Evolutionary conservation across 164 flowering plant species (phyloP).

Genomic region (Aristolochia californica): DNA sequence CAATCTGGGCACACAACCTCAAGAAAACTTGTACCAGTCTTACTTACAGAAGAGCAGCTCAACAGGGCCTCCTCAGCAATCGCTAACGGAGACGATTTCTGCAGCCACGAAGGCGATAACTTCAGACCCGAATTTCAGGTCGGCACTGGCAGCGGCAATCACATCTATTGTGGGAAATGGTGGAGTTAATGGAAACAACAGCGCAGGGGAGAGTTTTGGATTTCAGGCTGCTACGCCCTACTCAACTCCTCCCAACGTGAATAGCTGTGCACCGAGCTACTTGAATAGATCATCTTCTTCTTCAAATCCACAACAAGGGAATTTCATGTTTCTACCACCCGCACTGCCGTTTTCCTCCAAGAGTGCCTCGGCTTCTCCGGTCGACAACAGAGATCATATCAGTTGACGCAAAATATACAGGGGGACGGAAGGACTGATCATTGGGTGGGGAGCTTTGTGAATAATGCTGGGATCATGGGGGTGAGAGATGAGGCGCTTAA

Average conservation of each 20-base stretch:
- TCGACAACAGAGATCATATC: conserved; percentile 16
- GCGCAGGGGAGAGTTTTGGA: not conserved
- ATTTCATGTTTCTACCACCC: conserved; percentile 31
- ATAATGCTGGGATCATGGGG: not conserved
- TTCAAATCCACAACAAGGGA: conserved; percentile 28
- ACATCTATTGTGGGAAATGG: conserved; percentile 44
- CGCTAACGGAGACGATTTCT: conserved; percentile 33
- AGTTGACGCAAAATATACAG: conserved; percentile 5
- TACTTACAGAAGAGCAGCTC: conserved; percentile 26
- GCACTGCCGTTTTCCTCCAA: conserved; percentile 32
- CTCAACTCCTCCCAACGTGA: conserved; percentile 17
- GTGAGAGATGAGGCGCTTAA: too few species aligned
- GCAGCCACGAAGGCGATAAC: conserved; percentile 85
- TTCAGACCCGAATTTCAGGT: conserved; percentile 71
- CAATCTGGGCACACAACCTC: conserved; percentile 19
- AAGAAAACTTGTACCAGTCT: conserved; percentile 38
- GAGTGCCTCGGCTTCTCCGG: conserved; percentile 20
- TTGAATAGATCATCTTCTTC: conserved; percentile 31
- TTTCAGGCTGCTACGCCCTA: conserved; percentile 17
- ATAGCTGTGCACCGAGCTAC: conserved; percentile 33
- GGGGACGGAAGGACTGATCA: not conserved
- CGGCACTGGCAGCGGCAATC: conserved; percentile 73
- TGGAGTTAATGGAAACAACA: conserved; percentile 9
- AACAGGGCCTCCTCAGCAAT: conserved; percentile 9
- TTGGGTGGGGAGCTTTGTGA: not conserved